phyloP scores from a whole-genome alignment of 192 early-diverging fungal genomes.

The Coemansia sp. region DNA sequence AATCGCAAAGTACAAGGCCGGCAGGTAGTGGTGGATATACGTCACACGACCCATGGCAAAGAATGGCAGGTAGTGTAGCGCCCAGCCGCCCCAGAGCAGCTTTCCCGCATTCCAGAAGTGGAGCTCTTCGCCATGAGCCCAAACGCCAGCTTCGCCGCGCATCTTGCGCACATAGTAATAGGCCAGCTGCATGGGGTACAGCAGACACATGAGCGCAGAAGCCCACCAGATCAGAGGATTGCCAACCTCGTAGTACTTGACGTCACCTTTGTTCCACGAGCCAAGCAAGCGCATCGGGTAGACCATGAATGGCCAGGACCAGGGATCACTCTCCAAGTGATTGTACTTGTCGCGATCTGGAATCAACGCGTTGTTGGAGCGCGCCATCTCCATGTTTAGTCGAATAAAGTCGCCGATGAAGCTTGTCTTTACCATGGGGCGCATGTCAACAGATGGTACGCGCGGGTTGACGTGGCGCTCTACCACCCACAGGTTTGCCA shows the following conservation, averaged over 20 bases:
- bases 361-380: constrained; percentile 50
- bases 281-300: constrained; percentile 88
- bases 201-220: constrained; percentile 45
- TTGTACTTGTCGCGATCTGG: constrained; percentile 55
- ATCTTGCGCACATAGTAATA: constrained; percentile 21
- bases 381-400: constrained; percentile 50
- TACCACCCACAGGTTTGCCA: constrained; percentile 55
- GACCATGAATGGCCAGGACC: constrained; percentile 83
- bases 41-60: constrained; percentile 88
- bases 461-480: constrained; percentile 37
- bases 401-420: constrained; percentile 39
- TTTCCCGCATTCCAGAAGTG: constrained; percentile 63
- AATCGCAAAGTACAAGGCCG: constrained; percentile 78
- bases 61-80: constrained; percentile 88
- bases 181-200: constrained; percentile 34
- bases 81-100: constrained; percentile 83
- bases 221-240: constrained; percentile 88
- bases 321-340: constrained; percentile 59
- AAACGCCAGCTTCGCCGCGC: constrained; percentile 28
- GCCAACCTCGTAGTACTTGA: constrained; percentile 90
- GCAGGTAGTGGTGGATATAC: constrained; percentile 96
- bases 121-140: constrained; percentile 43
- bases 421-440: constrained; percentile 26
- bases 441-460: constrained; percentile 35
- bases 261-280: constrained; percentile 61